These are phyloP conservation scores for Kwoniella newhampshirensis DNA, from an alignment of 768 basidiomycete species.

Conservation along the genomic window DNA sequence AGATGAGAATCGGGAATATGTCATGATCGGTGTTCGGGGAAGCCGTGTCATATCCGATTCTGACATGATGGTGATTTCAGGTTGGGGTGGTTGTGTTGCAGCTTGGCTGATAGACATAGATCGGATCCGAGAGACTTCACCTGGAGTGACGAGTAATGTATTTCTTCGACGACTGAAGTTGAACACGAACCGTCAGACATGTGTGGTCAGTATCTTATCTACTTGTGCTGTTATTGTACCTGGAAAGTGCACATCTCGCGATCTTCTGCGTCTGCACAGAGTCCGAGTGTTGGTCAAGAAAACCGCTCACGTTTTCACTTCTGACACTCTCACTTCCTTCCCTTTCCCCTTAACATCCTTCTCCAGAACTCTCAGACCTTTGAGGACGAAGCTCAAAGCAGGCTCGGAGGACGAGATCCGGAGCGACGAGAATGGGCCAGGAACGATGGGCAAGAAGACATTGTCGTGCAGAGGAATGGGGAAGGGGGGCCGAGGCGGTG, in stretches of 20 bases:
- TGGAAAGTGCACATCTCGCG: too few relatives aligned
- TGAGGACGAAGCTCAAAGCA: slow-evolving; percentile 9
- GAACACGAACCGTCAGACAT: neutral
- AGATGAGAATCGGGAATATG: neutral
- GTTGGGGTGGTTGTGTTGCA: neutral
- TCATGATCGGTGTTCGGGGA: neutral
- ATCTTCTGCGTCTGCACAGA: too few relatives aligned
- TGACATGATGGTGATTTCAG: neutral
- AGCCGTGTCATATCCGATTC: neutral
- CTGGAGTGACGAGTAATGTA: slow-evolving; percentile 12
- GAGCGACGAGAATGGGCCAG: slow-evolving; percentile 1
- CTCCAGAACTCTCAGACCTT: slow-evolving; percentile 7
- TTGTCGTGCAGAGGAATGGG: slow-evolving; percentile 13
- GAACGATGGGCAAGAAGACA: slow-evolving; percentile 9
- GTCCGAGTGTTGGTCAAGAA: too few relatives aligned
- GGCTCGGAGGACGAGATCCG: slow-evolving; percentile 11
- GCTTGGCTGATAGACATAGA: slow-evolving; percentile 4
- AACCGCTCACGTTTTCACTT: slow-evolving; percentile 21
- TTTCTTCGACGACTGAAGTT: slow-evolving; percentile 9
- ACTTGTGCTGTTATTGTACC: too few relatives aligned
- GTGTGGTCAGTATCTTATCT: too few relatives aligned
- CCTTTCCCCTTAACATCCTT: slow-evolving; percentile 3
- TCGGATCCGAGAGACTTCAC: slow-evolving; percentile 7
- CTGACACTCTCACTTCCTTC: slow-evolving; percentile 13
- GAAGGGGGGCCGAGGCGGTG: slow-evolving; percentile 18